Conservation (phyloP, 1,284 basidiomycete genomes). For the Moniliella sp. region DNA sequence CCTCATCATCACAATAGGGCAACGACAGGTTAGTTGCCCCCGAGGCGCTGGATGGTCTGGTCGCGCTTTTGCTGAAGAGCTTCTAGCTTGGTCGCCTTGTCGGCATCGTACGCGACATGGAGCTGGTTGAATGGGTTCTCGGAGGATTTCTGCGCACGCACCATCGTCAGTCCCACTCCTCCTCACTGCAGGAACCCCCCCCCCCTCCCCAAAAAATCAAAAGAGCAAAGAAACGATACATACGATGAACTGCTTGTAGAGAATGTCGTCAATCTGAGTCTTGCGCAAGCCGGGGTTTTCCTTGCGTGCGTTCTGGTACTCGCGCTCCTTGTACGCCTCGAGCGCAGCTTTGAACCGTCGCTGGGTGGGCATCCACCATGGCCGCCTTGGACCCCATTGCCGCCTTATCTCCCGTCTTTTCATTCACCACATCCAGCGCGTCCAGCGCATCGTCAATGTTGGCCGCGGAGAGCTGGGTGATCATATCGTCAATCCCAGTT, state of each 20-base stretch:
- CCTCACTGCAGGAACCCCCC: no score
- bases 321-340: slow-evolving; percentile 78
- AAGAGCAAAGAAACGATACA: background rate
- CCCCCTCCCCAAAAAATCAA: background rate
- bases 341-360: slow-evolving; percentile 54
- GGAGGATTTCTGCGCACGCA: slow-evolving; percentile 48
- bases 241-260: slow-evolving; percentile 19
- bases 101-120: slow-evolving; percentile 52
- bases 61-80: no score
- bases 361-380: slow-evolving; percentile 76
- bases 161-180: no score
- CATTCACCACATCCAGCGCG: slow-evolving; percentile 64
- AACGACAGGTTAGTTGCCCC: no score
- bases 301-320: slow-evolving; percentile 51
- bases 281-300: slow-evolving; percentile 66
- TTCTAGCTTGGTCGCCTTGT: slow-evolving; percentile 56
- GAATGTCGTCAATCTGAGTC: slow-evolving; percentile 51
- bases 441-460: slow-evolving; percentile 82
- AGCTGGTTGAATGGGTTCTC: slow-evolving; percentile 54
- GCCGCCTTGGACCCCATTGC: slow-evolving; percentile 45
- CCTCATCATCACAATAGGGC: no score
- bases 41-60: no score
- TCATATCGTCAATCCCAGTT: slow-evolving; percentile 11
- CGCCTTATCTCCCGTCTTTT: slow-evolving; percentile 78
- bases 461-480: slow-evolving; percentile 47